Evolutionary conservation across 176 grass and related monocot species (phyloP), one percentile per base, ranked within the genome.

Genomic region (Oryza longistaminata): DNA sequence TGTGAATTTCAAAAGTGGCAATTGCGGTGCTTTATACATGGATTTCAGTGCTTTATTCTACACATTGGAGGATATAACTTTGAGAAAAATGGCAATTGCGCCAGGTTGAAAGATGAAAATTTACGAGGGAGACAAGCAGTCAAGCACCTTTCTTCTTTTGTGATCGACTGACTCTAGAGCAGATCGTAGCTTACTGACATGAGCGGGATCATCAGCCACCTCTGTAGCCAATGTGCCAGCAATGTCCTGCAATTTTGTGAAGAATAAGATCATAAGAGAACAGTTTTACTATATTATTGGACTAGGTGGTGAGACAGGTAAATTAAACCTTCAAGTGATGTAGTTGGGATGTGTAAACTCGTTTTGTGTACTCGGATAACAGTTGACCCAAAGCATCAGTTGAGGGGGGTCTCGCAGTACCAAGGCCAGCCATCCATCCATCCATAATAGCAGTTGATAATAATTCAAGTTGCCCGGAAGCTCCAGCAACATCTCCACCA

Each of bases 361-460:
- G 89, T 84, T 98, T 98, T 55, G 85, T 85, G 52, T 98, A 98
- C 40, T 98, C 91, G n/a, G 93, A 93, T 86, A 98, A 92, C 81
- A 98, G 86, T 75, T 98, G 96, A 64, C 96, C 96, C 85, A 98
- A 85, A 89, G 96, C 96, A 88, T 98, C 96, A 49, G 96, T 98
- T 50, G 87, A 92, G 55, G 93, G 93, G 71, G 77, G 92, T 71
- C 84, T 91, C 34, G 90, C 93, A 83, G 91, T 94, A 87, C 96
- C 96, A 83, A 98, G 96, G 71, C 96, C 93, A 86, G 93, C 93
- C 96, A 98, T 94, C 96, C 96, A 98, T 71, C 96, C 96, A 90
- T 98, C 93, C 93, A 98, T 98, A 81, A 98, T 98, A 78, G 93
- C 96, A 27, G 96, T 96, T 33, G 93, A 98, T 64, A 98, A 82